These are phyloP conservation scores for Akanthomyces lecanii DNA, from an alignment of 2,329 filamentous ascomycete species.

Conservation along the genomic window DNA sequence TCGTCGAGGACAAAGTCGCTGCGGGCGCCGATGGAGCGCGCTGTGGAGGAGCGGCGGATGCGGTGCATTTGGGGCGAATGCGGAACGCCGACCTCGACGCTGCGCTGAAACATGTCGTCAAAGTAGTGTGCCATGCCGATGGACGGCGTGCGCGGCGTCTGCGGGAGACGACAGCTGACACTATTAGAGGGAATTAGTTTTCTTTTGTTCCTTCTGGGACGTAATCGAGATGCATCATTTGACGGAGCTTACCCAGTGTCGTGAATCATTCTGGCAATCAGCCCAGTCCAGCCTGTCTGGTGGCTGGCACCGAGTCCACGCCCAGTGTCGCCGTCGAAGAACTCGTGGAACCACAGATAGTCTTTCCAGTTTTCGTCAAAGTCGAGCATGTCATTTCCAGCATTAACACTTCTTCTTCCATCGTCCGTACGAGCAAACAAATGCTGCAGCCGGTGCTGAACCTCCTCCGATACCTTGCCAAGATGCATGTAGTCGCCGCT, in stretches of 20 bases:
- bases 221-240: background rate
- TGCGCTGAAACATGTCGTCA: slow-evolving; percentile 72
- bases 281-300: slow-evolving; percentile 93
- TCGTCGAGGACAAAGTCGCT: slow-evolving; percentile 60
- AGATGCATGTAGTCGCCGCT: slow-evolving; percentile 95
- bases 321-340: slow-evolving; percentile 90
- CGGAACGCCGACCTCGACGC: slow-evolving; percentile 33
- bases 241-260: slow-evolving; percentile 75
- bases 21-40: slow-evolving; percentile 75
- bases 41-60: slow-evolving; percentile 74
- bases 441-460: slow-evolving; percentile 92
- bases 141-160: slow-evolving; percentile 85
- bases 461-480: slow-evolving; percentile 88
- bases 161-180: slow-evolving; percentile 82
- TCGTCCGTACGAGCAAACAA: slow-evolving; percentile 81
- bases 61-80: slow-evolving; percentile 42
- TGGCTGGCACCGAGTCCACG: slow-evolving; percentile 88
- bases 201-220: background rate
- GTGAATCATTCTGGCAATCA: slow-evolving; percentile 96
- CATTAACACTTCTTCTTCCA: slow-evolving; percentile 84
- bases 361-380: slow-evolving; percentile 90
- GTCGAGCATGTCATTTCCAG: slow-evolving; percentile 77
- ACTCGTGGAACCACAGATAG: slow-evolving; percentile 88
- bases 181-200: slow-evolving; percentile 48
- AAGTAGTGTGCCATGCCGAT: slow-evolving; percentile 89